These are phyloP conservation scores for Quercus alba DNA, from an alignment of 306 rosid species.

Conservation along the genomic window DNA sequence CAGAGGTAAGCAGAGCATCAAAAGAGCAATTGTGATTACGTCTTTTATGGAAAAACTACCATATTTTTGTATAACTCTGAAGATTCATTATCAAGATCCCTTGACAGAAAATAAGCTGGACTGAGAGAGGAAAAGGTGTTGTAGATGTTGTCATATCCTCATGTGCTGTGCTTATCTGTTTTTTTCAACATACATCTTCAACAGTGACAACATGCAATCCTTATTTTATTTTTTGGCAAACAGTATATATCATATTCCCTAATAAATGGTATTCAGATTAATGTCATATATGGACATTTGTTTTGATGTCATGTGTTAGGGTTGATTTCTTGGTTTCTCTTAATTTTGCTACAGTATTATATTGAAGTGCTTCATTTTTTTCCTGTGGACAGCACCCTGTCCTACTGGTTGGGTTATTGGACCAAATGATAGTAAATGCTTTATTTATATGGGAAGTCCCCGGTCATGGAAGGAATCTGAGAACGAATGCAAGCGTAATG, in stretches of 20 bases:
- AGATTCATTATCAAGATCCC: not conserved
- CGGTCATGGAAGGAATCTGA: constrained; percentile 88
- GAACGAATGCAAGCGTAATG: constrained; percentile 48
- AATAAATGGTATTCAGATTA: not conserved
- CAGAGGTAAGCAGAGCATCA: not conserved
- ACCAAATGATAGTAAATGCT: constrained; percentile 62
- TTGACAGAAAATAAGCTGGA: not conserved
- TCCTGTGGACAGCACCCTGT: constrained; percentile 54
- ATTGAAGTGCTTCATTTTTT: constrained; percentile 13
- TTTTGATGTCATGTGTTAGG: not conserved
- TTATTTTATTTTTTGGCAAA: not conserved
- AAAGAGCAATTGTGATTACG: not conserved
- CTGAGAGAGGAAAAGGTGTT: not conserved
- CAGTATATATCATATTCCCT: not conserved
- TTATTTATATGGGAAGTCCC: constrained; percentile 37
- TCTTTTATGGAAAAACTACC: not conserved
- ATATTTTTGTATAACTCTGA: not conserved
- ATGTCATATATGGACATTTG: not conserved
- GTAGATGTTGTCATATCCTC: not conserved
- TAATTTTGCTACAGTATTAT: not conserved
- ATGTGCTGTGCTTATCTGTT: not conserved
- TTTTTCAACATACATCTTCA: not conserved
- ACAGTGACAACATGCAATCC: not conserved
- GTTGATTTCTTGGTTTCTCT: not conserved
- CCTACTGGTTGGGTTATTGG: constrained; percentile 64